A percentile compares a stretch with the other conserved stretches of the same genome.
Evolutionary conservation across 768 basidiomycete genomes (phyloP).

Genomic region (Boletales sp.): DNA sequence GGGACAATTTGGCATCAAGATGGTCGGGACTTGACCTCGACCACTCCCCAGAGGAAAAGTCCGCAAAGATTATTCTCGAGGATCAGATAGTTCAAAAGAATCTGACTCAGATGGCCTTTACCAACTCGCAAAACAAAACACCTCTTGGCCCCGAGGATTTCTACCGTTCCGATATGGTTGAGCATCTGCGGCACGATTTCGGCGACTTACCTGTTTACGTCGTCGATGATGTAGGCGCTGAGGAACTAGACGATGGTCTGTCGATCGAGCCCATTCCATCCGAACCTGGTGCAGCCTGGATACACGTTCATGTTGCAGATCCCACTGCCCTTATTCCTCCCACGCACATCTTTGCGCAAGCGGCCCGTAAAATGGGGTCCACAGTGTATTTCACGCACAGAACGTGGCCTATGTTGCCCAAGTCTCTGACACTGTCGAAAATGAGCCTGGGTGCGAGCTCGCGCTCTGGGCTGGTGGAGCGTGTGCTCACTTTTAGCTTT

Average conservation of each 20-base stretch:
- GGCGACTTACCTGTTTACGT: conserved; percentile 78
- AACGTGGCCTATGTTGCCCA: conserved; percentile 72
- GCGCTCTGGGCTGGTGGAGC: conserved; percentile 39
- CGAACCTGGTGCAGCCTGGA: conserved; percentile 64
- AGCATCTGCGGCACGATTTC: conserved; percentile 80
- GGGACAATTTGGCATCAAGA: conserved; percentile 65
- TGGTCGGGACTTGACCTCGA: conserved; percentile 33
- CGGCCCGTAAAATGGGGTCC: conserved; percentile 49
- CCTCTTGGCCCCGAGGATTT: conserved; percentile 63
- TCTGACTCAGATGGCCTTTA: conserved; percentile 7
- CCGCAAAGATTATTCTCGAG: conserved; percentile 33
- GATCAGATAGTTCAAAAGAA: conserved; percentile 20
- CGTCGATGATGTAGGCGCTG: conserved; percentile 74
- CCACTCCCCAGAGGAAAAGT: conserved; percentile 19
- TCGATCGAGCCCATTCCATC: conserved; percentile 69
- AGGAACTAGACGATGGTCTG: conserved; percentile 93
- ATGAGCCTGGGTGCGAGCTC: conserved; percentile 46
- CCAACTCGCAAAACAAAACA: conserved; percentile 12
- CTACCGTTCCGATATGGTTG: conserved; percentile 59
- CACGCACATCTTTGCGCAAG: conserved; percentile 54
- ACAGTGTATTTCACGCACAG: conserved; percentile 66
- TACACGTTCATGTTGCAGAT: conserved; percentile 92
- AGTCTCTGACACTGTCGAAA: conserved; percentile 44
- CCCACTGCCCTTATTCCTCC: conserved; percentile 79
- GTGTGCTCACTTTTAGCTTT: conserved; percentile 77